Evolutionary conservation across 306 rosid species (phyloP), one percentile per base, ranked within the genome.

Genomic region (Phaseolus lunatus): DNA sequence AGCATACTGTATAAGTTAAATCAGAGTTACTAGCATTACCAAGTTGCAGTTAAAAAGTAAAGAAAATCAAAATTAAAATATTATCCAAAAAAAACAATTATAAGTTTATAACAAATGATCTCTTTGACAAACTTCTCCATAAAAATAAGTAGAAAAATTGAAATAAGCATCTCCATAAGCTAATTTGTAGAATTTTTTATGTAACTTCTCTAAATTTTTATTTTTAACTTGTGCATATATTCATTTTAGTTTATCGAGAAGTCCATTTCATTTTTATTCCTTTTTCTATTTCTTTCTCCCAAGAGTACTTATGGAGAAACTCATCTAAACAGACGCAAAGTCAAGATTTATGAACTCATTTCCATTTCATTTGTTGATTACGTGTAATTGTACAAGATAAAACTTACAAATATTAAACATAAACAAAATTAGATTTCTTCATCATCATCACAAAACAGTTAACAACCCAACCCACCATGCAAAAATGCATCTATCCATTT

Each of bases 11-110:
- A 35, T 7, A 65, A 48, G 80, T 73, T 69, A 61, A 63, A 78
- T 43, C 44, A 81, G 39, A 54, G 70, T 56, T 48, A 58, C 35
- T 31, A 66, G 47, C 39, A 33, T 70, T 61, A 49, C 77, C 48
- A 61, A 53, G 48, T 23, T 18, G 9, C 12, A 70, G 37, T 37
- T 23, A 52, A 59, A 23, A 24, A 53, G 44, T 26, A 54, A 68
- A 48, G 41, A 3, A 43, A 52, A 4, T 27, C n/a, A 26, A 24
- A 43, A 71, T n/a, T 20, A 37, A 50, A 20, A 22, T 43, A 41
- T n/a, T 61, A 64, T 62, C 53, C 76, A 48, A 27, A 67, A 18
- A 52, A 14, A 15, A 61, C 31, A 31, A 31, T 58, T 10, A 3
- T 24, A 31, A 62, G 47, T 65, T 37, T 37, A 65, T 9, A n/a